These are phyloP conservation scores for Trametes punicea DNA, from an alignment of 768 basidiomycete species.

Conservation along the genomic window DNA sequence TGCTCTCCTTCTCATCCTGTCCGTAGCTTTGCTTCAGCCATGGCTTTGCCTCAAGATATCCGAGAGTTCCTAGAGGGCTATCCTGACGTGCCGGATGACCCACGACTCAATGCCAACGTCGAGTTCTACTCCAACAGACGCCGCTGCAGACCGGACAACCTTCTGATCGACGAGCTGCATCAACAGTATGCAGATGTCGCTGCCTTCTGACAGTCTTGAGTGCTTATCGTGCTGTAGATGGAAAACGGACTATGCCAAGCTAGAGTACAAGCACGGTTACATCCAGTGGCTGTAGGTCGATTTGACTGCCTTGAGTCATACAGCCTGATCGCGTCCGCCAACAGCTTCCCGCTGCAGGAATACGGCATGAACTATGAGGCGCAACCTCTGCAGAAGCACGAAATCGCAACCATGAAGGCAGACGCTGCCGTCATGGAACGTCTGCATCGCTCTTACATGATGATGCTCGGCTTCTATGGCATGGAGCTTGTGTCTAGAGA, in stretches of 20 bases:
- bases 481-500: conserved; percentile 58
- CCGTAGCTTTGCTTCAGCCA: not conserved
- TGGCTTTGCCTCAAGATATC: conserved; percentile 47
- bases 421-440: conserved; percentile 47
- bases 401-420: conserved; percentile 53
- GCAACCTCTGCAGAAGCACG: conserved; percentile 64
- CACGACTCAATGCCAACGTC: conserved; percentile 43
- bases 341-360: conserved; percentile 72
- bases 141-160: conserved; percentile 58
- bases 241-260: conserved; percentile 55
- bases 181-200: conserved; percentile 39
- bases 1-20: not conserved
- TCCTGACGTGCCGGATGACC: conserved; percentile 42
- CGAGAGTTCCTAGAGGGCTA: conserved; percentile 57
- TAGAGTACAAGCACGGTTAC: conserved; percentile 69
- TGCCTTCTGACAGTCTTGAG: not conserved
- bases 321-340: not conserved
- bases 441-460: conserved; percentile 55
- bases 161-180: conserved; percentile 62
- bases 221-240: conserved; percentile 41
- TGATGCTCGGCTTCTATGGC: conserved; percentile 82
- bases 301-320: not conserved
- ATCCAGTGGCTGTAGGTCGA: conserved; percentile 74
- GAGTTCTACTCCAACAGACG: conserved; percentile 58
- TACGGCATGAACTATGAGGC: conserved; percentile 68